A percentile compares a stretch with the other conserved stretches of the same genome.
phyloP scores from a whole-genome alignment of 352 stramenopile genomes.

The Phytopythium montanum region DNA sequence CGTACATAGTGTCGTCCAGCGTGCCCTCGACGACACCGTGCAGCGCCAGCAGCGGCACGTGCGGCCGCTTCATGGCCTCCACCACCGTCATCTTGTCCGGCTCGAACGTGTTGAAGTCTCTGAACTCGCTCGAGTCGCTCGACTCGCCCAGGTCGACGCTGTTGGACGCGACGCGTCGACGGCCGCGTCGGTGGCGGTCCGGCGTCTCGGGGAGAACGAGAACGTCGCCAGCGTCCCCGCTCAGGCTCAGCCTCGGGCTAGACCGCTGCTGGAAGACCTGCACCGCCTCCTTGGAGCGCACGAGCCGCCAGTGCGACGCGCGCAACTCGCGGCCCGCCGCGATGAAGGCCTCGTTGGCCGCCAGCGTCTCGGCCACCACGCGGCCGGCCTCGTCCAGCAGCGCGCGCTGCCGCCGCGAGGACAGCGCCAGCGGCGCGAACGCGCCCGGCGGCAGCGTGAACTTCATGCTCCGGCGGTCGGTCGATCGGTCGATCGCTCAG shows the following conservation, averaged over 20 bases:
- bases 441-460: slow-evolving; percentile 36
- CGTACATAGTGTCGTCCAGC: slow-evolving; percentile 50
- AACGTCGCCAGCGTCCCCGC: slow-evolving; percentile 4
- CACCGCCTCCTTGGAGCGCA: slow-evolving; percentile 38
- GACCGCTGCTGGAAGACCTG: slow-evolving; percentile 26
- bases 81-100: slow-evolving; percentile 9
- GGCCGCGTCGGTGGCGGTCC: neutral
- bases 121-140: neutral
- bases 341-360: slow-evolving; percentile 33
- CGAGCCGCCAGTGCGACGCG: slow-evolving; percentile 26
- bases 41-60: slow-evolving; percentile 35
- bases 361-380: slow-evolving; percentile 39
- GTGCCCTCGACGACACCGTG: slow-evolving; percentile 41
- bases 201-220: neutral
- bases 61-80: slow-evolving; percentile 21
- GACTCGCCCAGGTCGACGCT: neutral
- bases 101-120: neutral
- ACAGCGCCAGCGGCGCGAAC: slow-evolving; percentile 24
- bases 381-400: slow-evolving; percentile 31
- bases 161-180: neutral
- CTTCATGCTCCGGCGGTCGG: slow-evolving; percentile 19
- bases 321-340: slow-evolving; percentile 18
- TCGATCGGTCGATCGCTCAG: neutral
- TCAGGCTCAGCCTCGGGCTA: neutral
- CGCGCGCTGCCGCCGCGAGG: slow-evolving; percentile 19